Evolutionary conservation across 305 asterid species (phyloP).

Genomic region (Solanum hybrid): DNA sequence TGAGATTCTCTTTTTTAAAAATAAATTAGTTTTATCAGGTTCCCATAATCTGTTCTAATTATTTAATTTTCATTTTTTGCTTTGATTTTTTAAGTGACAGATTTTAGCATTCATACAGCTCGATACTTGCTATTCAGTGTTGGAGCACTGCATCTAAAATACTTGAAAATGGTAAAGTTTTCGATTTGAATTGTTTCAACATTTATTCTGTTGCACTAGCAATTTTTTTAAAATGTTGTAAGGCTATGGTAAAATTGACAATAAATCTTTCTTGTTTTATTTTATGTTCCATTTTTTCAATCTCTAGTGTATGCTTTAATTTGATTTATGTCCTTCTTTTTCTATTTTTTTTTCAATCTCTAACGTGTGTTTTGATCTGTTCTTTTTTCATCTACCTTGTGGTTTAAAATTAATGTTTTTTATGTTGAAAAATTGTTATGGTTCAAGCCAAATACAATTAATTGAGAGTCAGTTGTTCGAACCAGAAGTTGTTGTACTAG

Average conservation of each 20-base stretch:
- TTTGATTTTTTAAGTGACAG: too few relatives aligned
- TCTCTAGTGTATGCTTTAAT: neutral
- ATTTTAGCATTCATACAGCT: neutral
- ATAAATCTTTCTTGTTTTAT: too few relatives aligned
- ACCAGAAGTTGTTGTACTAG: too few relatives aligned
- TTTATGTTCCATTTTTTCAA: neutral
- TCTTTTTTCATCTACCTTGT: neutral
- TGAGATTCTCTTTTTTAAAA: too few relatives aligned
- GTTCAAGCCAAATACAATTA: neutral
- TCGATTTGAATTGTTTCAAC: neutral
- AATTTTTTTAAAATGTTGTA: too few relatives aligned
- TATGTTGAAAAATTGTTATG: neutral
- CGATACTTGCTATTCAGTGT: neutral
- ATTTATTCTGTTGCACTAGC: too few relatives aligned
- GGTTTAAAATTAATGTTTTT: neutral
- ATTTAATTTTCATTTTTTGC: too few relatives aligned
- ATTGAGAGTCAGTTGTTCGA: neutral
- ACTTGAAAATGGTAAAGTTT: neutral
- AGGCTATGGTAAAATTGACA: neutral
- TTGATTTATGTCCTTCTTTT: neutral
- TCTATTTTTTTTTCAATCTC: neutral
- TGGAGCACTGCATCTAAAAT: neutral
- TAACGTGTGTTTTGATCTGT: neutral
- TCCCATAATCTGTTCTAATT: too few relatives aligned
- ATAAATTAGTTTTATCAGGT: too few relatives aligned